A percentile compares a stretch with the other conserved stretches of the same genome.
Evolutionary conservation across 2,329 filamentous ascomycete species (phyloP).

Genomic region (Pseudocercospora musae): DNA sequence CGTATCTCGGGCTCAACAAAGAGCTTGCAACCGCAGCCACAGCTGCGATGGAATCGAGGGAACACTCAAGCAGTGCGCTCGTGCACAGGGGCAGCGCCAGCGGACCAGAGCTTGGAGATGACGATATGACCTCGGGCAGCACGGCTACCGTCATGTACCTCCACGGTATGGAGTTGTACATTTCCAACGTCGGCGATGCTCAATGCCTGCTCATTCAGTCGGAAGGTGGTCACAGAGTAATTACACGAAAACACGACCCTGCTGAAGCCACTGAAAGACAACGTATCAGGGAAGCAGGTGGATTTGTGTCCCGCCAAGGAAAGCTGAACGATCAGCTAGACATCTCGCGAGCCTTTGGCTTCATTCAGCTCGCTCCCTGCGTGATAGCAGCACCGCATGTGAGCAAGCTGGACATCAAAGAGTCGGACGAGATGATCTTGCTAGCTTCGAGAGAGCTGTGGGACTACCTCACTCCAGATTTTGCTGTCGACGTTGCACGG

Average conservation of each 20-base stretch:
- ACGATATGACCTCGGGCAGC: constrained; percentile 85
- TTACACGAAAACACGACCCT: constrained; percentile 91
- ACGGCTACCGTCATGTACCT: constrained; percentile 91
- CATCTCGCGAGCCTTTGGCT: constrained; percentile 92
- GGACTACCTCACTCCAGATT: constrained; percentile 86
- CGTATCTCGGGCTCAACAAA: constrained; percentile 89
- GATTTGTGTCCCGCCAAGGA: constrained; percentile 92
- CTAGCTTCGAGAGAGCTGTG: constrained; percentile 90
- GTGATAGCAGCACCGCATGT: constrained; percentile 90
- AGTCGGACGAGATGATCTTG: constrained; percentile 90
- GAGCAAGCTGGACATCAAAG: constrained; percentile 70
- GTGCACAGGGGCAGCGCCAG: constrained; percentile 69
- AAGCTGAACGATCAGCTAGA: constrained; percentile 88
- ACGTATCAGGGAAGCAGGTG: constrained; percentile 88
- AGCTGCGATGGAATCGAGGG: constrained; percentile 73
- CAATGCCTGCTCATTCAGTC: constrained; percentile 94
- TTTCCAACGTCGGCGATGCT: constrained; percentile 92
- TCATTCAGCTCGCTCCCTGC: constrained; percentile 85
- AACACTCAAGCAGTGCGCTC: constrained; percentile 46
- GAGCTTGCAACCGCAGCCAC: constrained; percentile 83
- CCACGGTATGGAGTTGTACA: constrained; percentile 82
- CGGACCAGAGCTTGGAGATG: constrained; percentile 75
- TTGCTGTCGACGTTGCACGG: constrained; percentile 87
- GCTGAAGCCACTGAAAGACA: constrained; percentile 79
- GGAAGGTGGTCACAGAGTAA: constrained; percentile 75